Evolutionary conservation across 1,284 basidiomycete genomes (phyloP).

Genomic region (Cryptococcus hybrid): DNA sequence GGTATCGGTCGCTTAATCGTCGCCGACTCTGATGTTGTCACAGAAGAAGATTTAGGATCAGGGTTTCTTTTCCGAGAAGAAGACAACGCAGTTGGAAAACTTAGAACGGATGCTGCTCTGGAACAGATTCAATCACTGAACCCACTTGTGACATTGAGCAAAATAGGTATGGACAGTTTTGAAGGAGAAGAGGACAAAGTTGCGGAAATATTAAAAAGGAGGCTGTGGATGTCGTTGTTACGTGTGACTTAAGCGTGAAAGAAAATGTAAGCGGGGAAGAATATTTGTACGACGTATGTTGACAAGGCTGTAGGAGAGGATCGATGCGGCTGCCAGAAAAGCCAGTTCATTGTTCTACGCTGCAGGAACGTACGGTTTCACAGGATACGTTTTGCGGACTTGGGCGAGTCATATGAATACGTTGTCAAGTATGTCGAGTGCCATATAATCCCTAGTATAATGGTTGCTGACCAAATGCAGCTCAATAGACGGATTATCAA

Average conservation of each 20-base stretch:
- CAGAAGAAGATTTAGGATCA: constrained; percentile 75
- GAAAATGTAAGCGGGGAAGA: constrained; percentile 61
- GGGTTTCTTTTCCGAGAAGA: constrained; percentile 93
- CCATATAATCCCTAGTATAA: neutral
- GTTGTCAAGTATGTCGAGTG: constrained; percentile 66
- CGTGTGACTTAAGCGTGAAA: constrained; percentile 69
- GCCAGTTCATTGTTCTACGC: constrained; percentile 78
- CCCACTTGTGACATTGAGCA: constrained; percentile 78
- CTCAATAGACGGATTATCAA: constrained; percentile 56
- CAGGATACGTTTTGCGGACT: constrained; percentile 91
- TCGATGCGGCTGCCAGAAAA: constrained; percentile 73
- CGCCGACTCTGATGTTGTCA: constrained; percentile 54
- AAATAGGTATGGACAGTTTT: constrained; percentile 56
- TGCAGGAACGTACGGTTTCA: constrained; percentile 83
- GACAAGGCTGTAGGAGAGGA: constrained; percentile 58
- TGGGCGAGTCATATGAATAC: constrained; percentile 74
- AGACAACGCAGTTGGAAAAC: constrained; percentile 72
- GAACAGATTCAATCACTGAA: constrained; percentile 83
- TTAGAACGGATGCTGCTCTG: constrained; percentile 81
- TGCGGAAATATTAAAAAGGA: constrained; percentile 58
- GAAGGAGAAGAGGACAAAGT: constrained; percentile 56
- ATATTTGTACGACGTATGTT: neutral
- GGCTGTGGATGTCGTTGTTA: constrained; percentile 74
- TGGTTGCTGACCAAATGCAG: neutral
- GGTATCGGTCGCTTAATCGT: constrained; percentile 59